Percentiles rank a stretch among this genome's conserved stretches.
These are phyloP conservation scores for Dentipellis sp. DNA, from an alignment of 768 basidiomycete species.

Conservation along the genomic window DNA sequence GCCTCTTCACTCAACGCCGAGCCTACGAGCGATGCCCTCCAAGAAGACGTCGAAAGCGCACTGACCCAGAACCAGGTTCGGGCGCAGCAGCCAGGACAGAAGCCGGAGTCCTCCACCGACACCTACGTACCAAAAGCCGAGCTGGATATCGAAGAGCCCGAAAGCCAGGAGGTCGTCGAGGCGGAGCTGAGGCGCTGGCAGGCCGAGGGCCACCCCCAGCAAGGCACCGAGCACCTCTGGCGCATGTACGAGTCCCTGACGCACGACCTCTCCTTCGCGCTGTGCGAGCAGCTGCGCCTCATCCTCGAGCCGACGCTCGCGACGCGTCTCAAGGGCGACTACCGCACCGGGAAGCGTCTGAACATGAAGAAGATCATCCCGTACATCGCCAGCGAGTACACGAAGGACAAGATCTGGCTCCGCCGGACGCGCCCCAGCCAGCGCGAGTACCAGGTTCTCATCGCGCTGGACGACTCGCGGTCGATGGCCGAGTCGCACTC, in stretches of 20 bases:
- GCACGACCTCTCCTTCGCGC: conserved; percentile 78
- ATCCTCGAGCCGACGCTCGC: conserved; percentile 94
- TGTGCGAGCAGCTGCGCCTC: conserved; percentile 94
- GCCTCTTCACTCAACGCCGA: conserved; percentile 21
- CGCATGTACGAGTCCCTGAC: conserved; percentile 85
- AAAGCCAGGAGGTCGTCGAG: conserved; percentile 29
- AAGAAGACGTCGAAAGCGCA: conserved; percentile 35
- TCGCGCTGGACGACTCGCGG: conserved; percentile 92
- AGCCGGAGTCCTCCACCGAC: conserved; percentile 17
- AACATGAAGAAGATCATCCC: conserved; percentile 99
- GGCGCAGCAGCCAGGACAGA: conserved; percentile 5
- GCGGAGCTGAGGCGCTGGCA: conserved; percentile 54
- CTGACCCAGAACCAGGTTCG: conserved; percentile 27
- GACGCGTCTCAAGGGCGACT: conserved; percentile 92
- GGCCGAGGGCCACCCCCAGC: conserved; percentile 42
- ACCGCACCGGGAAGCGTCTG: conserved; percentile 92
- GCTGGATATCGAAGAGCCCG: conserved; percentile 20
- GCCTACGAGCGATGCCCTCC: conserved; percentile 18
- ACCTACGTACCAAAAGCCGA: conserved; percentile 11
- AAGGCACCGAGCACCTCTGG: conserved; percentile 75
- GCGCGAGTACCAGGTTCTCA: conserved; percentile 90
- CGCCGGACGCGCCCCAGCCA: conserved; percentile 89
- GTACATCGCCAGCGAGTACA: conserved; percentile 97
- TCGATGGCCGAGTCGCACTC: conserved; percentile 94
- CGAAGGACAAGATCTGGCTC: conserved; percentile 99